These are phyloP conservation scores for Rubia peregrina DNA, from an alignment of 305 asterid genomes.

Conservation along the genomic window DNA sequence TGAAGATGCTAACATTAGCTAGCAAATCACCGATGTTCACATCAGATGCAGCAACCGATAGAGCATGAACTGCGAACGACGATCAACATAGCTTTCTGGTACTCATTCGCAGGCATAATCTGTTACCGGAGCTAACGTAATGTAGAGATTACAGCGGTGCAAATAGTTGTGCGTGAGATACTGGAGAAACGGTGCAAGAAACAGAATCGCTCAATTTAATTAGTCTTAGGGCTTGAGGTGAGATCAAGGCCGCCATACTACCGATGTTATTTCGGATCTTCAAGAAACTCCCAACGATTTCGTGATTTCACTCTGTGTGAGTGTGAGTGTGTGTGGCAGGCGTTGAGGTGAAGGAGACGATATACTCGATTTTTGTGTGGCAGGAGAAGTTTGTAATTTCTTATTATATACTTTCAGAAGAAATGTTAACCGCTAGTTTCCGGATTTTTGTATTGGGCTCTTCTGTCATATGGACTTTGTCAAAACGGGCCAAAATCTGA, in stretches of 20 bases:
- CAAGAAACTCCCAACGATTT: background rate
- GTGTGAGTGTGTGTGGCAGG: background rate
- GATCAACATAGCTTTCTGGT: slow-evolving; percentile 3
- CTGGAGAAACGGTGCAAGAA: slow-evolving; percentile 17
- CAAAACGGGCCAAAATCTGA: background rate
- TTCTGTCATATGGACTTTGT: background rate
- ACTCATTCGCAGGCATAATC: slow-evolving; percentile 1
- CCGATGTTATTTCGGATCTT: background rate
- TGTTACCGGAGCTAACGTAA: slow-evolving; percentile 17
- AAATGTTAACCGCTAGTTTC: background rate
- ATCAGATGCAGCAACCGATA: slow-evolving; percentile 33
- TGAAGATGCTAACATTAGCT: slow-evolving; percentile 55
- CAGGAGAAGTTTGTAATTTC: slow-evolving; percentile 9
- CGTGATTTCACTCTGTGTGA: background rate
- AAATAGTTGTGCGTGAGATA: slow-evolving; percentile 17
- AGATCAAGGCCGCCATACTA: slow-evolving; percentile 33
- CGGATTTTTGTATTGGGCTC: background rate
- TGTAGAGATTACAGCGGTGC: slow-evolving; percentile 15
- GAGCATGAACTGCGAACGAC: slow-evolving; percentile 19
- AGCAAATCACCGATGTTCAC: slow-evolving; percentile 43
- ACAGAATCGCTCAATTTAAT: slow-evolving; percentile 1
- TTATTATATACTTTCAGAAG: background rate
- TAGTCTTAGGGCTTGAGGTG: slow-evolving; percentile 20
- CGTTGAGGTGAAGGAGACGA: background rate
- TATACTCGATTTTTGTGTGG: slow-evolving; percentile 2